Base-by-base conservation (phyloP, 2,329 filamentous ascomycete species). In the Elsinoe necatrix region DNA sequence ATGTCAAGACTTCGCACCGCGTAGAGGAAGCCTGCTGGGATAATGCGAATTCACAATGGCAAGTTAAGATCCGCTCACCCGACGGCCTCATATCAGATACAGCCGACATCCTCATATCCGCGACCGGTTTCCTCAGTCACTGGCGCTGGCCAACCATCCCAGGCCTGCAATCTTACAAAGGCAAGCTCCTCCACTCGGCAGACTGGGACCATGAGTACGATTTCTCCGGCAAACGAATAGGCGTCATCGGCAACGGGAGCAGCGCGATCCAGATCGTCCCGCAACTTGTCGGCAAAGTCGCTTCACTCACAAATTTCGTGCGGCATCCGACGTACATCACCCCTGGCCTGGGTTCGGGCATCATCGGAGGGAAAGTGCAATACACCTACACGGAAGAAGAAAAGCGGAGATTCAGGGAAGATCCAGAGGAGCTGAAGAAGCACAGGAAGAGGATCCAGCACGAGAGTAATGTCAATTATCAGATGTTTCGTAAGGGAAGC, bases 211-310 rank as follows among this genome's bases (percentile, higher is more conserved):
- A 64, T 9, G 48, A 55, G 2, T 65, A 65, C 31, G 67, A 71
- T 55, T 69, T 63, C 43, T 47, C 58, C 2, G 57, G 62, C 23
- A 69, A 68, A 58, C 58, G 62, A 1, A 62, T 70, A 11, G 68
- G 63, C 6, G 62, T 70, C 14, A 66, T 70, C 37, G 68, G 67
- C 1, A 67, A 60, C 55, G 69, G 69, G 54, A 70, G 57, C 41
- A 71, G 67, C 1, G 72, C 66, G 0, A 73, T 75, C 9, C 73
- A 74, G 56, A 71, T 72, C 29, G 57, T 72, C 7, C 71, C 72
- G 1, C 57, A 63, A 12, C 59, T 72, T n/a, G 58, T 66, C 5
- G 69, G 70, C 55, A 65, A 63, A 20, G 67, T 67, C 1, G 61
- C 60, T 56, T 27, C 55, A 12, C 41, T 69, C 8, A 63, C 62